phyloP scores from a whole-genome alignment of 2,329 filamentous ascomycete species.

The Albifimbria verrucaria region DNA sequence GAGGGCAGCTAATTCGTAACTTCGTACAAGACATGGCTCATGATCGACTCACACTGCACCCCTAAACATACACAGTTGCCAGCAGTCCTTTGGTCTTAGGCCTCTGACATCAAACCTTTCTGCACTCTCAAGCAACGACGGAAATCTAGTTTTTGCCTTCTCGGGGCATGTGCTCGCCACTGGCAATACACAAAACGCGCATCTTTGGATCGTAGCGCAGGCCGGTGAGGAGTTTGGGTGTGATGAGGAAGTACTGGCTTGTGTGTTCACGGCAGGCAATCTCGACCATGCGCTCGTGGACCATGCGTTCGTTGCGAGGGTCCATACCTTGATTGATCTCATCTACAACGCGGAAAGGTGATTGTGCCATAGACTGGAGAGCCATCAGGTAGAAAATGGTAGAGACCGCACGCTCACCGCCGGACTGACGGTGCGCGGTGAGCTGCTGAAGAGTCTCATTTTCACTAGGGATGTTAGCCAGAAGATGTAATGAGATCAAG shows the following conservation, averaged over 20 bases:
- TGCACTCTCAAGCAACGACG: constrained; percentile 41
- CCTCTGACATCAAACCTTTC: constrained; percentile 32
- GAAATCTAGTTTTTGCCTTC: constrained; percentile 52
- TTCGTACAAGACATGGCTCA: background rate
- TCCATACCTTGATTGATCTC: constrained; percentile 99
- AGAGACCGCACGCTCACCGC: constrained; percentile 91
- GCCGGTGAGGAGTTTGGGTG: constrained; percentile 85
- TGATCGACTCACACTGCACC: background rate
- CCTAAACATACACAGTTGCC: too few species aligned
- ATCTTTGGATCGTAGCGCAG: constrained; percentile 86
- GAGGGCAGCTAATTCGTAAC: background rate
- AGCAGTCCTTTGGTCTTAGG: too few species aligned
- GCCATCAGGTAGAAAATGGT: constrained; percentile 99
- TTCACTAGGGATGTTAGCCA: constrained; percentile 42
- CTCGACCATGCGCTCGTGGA: constrained; percentile 96
- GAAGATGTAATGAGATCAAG: background rate
- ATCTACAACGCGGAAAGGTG: constrained; percentile 96
- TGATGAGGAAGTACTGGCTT: constrained; percentile 94
- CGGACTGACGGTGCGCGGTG: constrained; percentile 89
- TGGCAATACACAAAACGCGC: constrained; percentile 91
- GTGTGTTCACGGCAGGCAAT: constrained; percentile 85
- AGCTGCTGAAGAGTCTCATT: constrained; percentile 81
- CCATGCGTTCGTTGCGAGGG: constrained; percentile 95
- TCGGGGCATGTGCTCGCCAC: constrained; percentile 69
- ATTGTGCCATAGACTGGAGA: constrained; percentile 86